Evolutionary conservation across 1,139 yeast genomes (phyloP), one percentile per base, ranked within the genome.

Genomic region (Yamadazyma kanchanaburiensis): DNA sequence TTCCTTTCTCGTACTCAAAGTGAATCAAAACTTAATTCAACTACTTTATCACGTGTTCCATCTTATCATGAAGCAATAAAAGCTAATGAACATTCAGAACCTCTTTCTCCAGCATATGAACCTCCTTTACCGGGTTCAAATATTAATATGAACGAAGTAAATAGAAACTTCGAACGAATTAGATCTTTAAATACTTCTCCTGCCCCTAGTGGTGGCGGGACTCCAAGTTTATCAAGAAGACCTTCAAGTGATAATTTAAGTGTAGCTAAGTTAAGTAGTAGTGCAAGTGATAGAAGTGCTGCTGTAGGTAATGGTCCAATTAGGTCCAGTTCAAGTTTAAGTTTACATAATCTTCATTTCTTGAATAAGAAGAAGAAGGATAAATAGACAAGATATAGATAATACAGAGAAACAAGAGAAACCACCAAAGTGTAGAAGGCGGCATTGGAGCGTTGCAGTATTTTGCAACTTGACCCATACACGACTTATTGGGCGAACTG

Each of bases 21-120:
- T 0, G 70, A 59, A 21, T 30, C 40, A 19, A 32, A 32, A 1
- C 21, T 42, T 6, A 37, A 34, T 16, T 28, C 48, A 5, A 30
- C 32, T 5, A 48, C 42, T 11, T 51, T 88, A 42, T 77, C 81
- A 11, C 61, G 76, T 34, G 95, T 88, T 3, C 97, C 97, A 0
- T 77, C 95, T 0, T 89, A 89, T 54, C 71, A 72, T 7, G 80
- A 86, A 26, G 96, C 97, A 0, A 60, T 80, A 51, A 69, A 67
- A 42, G 55, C 58, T 4, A 54, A 60, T 6, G 74, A 61, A 4
- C 74, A 64, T 24, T 11, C 28, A 8, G 35, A 32, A 15, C 71
- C 70, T 26, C 56, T 79, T 22, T 71, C 89, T 1, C 91, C 94
- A 0, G 70, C 72, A 1, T 82, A 82, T 50, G 70, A 63, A 35